A percentile compares a stretch with the other conserved stretches of the same genome.
Evolutionary conservation across 345 rosid genomes (phyloP).

Genomic region (Salix exigua): DNA sequence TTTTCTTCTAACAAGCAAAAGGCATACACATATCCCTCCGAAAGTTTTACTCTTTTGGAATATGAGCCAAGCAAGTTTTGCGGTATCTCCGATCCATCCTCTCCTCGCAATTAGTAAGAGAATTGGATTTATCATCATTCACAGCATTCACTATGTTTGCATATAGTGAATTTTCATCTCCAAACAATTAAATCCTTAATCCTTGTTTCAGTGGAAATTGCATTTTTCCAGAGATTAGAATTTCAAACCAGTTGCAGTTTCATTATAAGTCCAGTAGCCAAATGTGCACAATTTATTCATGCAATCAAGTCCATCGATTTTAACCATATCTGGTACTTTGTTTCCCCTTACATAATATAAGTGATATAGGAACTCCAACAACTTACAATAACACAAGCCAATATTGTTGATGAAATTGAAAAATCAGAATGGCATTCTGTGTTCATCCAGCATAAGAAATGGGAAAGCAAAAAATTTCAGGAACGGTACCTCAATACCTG

Average conservation of each 20-base stretch:
- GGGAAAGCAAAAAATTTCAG: neutral
- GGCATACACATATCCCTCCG: neutral
- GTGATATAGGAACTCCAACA: neutral
- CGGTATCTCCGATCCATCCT: neutral
- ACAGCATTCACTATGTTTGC: neutral
- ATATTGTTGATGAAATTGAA: neutral
- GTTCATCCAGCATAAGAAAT: neutral
- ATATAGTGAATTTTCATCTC: neutral
- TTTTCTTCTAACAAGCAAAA: neutral
- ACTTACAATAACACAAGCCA: neutral
- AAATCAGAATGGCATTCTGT: neutral
- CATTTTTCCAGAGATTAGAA: neutral
- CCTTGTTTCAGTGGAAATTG: neutral
- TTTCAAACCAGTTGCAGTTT: neutral
- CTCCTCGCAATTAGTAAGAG: neutral
- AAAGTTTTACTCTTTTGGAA: neutral
- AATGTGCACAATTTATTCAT: neutral
- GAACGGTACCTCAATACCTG: slow-evolving; percentile 40
- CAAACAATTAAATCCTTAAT: neutral
- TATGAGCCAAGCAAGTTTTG: neutral
- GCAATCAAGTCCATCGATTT: too few relatives aligned
- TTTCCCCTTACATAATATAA: neutral
- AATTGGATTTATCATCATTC: neutral
- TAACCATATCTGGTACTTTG: neutral
- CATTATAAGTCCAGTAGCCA: neutral